phyloP scores from a whole-genome alignment of 305 asterid species.

The Solanum hybrid region DNA sequence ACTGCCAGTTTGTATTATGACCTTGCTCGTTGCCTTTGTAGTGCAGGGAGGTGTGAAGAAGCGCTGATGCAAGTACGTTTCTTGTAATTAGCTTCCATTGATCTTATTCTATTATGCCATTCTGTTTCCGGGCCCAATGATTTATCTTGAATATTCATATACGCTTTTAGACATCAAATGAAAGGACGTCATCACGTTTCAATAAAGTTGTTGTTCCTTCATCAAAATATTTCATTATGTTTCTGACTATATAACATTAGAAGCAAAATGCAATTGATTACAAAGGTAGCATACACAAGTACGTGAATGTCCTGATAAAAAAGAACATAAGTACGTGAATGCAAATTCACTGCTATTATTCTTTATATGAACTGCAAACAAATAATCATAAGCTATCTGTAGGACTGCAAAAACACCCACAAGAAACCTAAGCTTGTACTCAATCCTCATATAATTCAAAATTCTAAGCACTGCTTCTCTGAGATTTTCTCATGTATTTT shows the following conservation, averaged over 20 bases:
- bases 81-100: conserved; percentile 1
- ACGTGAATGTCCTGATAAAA: not conserved
- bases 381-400: conserved; percentile 3
- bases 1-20: conserved; percentile 82
- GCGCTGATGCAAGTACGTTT: conserved; percentile 69
- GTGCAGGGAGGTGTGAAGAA: conserved; percentile 80
- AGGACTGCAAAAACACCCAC: not conserved
- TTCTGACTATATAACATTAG: not conserved
- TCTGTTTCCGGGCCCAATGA: not conserved
- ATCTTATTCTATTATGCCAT: not conserved
- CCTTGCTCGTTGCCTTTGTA: conserved; percentile 93
- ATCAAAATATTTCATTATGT: not conserved
- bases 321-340: not conserved
- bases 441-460: not conserved
- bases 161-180: not conserved
- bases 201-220: not conserved
- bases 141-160: not conserved
- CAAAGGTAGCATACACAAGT: not conserved
- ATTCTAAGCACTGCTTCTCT: not conserved
- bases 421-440: not conserved
- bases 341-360: not conserved
- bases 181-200: not conserved
- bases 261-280: not conserved
- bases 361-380: not conserved
- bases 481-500: not conserved